Evolutionary conservation across 2,329 filamentous ascomycete genomes (phyloP).

Genomic region (Apiospora koreana): DNA sequence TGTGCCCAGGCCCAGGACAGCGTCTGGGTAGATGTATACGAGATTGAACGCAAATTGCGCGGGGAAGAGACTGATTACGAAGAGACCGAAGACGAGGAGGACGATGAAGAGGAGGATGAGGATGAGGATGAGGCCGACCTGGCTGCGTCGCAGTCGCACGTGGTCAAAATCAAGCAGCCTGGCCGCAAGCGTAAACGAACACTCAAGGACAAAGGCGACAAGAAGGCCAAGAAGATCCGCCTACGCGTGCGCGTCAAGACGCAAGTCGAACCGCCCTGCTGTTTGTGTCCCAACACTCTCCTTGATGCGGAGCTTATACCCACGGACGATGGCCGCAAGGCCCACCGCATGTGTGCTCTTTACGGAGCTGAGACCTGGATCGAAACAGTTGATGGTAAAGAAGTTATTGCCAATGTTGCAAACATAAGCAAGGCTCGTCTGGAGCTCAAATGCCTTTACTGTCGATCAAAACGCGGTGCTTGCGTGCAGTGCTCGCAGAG

Average conservation of each 20-base stretch:
- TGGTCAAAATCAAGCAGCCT: constrained; percentile 62
- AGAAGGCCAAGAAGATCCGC: constrained; percentile 75
- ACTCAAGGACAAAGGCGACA: constrained; percentile 42
- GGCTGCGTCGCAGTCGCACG: constrained; percentile 74
- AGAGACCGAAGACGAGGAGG: constrained; percentile 72
- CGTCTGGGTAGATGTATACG: constrained; percentile 96
- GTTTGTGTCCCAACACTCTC: constrained; percentile 89
- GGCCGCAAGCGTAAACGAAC: constrained; percentile 69
- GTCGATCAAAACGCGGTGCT: constrained; percentile 89
- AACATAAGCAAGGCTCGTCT: constrained; percentile 83
- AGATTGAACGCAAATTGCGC: constrained; percentile 90
- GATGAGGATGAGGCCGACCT: constrained; percentile 64
- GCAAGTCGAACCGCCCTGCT: constrained; percentile 77
- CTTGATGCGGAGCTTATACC: constrained; percentile 78
- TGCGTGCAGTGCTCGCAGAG: constrained; percentile 96
- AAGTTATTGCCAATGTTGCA: constrained; percentile 76
- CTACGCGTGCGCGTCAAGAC: constrained; percentile 73
- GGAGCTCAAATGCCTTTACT: constrained; percentile 93
- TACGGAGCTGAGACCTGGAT: constrained; percentile 94
- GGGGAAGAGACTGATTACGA: constrained; percentile 87
- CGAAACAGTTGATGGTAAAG: constrained; percentile 67
- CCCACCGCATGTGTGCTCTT: constrained; percentile 84
- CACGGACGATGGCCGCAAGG: constrained; percentile 84
- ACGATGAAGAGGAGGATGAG: constrained; percentile 64
- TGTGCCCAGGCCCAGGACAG: constrained; percentile 95